Evolutionary conservation across 768 basidiomycete species (phyloP).

Genomic region (Tubosaeta brunneosetosa): DNA sequence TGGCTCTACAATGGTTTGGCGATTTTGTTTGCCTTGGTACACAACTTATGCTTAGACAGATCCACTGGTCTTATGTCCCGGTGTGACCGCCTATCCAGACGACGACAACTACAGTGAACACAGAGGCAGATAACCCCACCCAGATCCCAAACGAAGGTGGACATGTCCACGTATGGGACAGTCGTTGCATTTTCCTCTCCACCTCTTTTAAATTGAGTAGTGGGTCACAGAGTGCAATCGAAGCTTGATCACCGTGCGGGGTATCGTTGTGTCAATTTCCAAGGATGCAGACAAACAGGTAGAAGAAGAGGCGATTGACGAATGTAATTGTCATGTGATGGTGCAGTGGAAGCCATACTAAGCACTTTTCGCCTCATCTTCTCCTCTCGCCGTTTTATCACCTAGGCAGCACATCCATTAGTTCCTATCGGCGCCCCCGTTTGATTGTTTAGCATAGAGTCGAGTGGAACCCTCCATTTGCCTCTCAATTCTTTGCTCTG

Average conservation of each 20-base stretch:
- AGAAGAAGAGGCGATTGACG: conserved; percentile 45
- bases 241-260: conserved; percentile 53
- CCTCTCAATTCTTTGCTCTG: conserved; percentile 78
- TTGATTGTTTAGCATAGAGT: too few relatives aligned
- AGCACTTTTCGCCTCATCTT: too few relatives aligned
- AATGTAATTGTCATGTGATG: conserved; percentile 70
- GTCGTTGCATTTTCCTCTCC: conserved; percentile 58
- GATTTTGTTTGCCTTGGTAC: conserved; percentile 62
- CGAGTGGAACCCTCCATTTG: conserved; percentile 47
- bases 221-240: conserved; percentile 49
- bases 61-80: conserved; percentile 44
- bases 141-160: conserved; percentile 22
- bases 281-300: conserved; percentile 36
- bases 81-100: conserved; percentile 13
- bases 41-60: conserved; percentile 72
- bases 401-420: too few relatives aligned
- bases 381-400: too few relatives aligned
- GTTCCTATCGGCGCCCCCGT: too few relatives aligned
- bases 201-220: conserved; percentile 50
- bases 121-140: conserved; percentile 9
- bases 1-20: conserved; percentile 94
- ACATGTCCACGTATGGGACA: conserved; percentile 51
- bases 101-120: too few relatives aligned
- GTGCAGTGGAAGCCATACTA: conserved; percentile 68
- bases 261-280: conserved; percentile 50